These are phyloP conservation scores for Neurospora sp. DNA, from an alignment of 495 filamentous ascomycete genomes.

Conservation along the genomic window DNA sequence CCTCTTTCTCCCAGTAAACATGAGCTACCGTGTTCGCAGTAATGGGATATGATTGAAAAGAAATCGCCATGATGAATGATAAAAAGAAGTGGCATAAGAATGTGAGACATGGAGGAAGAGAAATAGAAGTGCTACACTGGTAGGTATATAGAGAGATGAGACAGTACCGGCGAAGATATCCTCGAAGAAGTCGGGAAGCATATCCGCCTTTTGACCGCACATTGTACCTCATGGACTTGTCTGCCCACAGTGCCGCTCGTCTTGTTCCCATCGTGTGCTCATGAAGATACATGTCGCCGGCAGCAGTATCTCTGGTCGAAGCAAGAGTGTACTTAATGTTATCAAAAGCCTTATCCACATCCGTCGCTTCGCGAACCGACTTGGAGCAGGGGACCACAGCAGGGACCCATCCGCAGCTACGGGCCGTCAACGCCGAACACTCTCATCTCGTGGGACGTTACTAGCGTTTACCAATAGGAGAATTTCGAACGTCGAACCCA, in stretches of 20 bases:
- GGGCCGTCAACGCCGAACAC: constrained; percentile 16
- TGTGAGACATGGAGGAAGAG: neutral
- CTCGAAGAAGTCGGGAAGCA: neutral
- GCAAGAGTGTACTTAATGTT: neutral
- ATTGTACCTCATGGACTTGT: neutral
- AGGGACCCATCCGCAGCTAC: constrained; percentile 8
- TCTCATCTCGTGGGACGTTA: constrained; percentile 13
- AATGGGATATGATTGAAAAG: constrained; percentile 6
- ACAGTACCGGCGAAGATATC: neutral
- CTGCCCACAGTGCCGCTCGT: neutral
- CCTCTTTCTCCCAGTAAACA: neutral
- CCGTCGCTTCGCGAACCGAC: neutral
- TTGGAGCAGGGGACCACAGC: neutral
- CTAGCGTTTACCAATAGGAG: constrained; percentile 21
- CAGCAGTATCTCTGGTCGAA: neutral
- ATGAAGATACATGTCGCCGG: neutral
- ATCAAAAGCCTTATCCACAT: neutral
- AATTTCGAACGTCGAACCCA: constrained; percentile 9
- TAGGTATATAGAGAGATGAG: neutral
- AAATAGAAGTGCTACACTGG: neutral
- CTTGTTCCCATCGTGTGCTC: neutral
- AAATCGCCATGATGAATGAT: constrained; percentile 12
- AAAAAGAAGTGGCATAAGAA: constrained; percentile 5
- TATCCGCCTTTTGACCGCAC: neutral
- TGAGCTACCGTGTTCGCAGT: constrained; percentile 2